Conservation (phyloP, 768 basidiomycete species). For the Suillus subaureus region DNA sequence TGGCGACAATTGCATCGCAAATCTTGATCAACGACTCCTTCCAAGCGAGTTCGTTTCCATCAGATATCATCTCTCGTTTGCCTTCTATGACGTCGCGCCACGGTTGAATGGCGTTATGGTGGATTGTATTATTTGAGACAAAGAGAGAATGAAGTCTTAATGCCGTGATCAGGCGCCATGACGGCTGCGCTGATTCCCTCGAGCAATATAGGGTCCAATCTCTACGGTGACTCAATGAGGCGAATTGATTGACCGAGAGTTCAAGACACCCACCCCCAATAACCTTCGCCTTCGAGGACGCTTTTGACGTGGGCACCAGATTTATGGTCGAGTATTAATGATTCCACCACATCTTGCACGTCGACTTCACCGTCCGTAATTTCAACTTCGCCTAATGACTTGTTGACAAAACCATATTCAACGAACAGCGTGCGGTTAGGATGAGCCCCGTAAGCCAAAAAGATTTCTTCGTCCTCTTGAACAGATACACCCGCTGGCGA, state of each 20-base stretch:
- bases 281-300: conserved; percentile 61
- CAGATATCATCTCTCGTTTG: conserved; percentile 45
- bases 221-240: conserved; percentile 39
- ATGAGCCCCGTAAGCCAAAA: conserved; percentile 80
- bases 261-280: conserved; percentile 72
- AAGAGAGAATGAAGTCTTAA: conserved; percentile 65
- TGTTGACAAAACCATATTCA: conserved; percentile 88
- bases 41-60: conserved; percentile 53
- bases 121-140: conserved; percentile 27
- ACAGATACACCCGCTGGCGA: conserved; percentile 48
- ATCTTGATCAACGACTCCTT: conserved; percentile 39
- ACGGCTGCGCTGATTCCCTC: conserved; percentile 69
- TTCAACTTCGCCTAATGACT: conserved; percentile 28
- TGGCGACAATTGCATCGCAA: conserved; percentile 40
- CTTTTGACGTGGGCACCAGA: conserved; percentile 51
- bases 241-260: conserved; percentile 6
- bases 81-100: conserved; percentile 63
- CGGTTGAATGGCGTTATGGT: conserved; percentile 36
- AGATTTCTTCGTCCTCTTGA: conserved; percentile 62
- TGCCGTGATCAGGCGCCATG: conserved; percentile 74
- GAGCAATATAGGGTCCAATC: conserved; percentile 77
- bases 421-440: conserved; percentile 75
- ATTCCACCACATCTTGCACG: conserved; percentile 55
- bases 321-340: conserved; percentile 46
- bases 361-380: conserved; percentile 57